Evolutionary conservation across 2,329 filamentous ascomycete genomes (phyloP), one percentile per base, ranked within the genome.

Genomic region (Pseudogymnoascus verrucosus): DNA sequence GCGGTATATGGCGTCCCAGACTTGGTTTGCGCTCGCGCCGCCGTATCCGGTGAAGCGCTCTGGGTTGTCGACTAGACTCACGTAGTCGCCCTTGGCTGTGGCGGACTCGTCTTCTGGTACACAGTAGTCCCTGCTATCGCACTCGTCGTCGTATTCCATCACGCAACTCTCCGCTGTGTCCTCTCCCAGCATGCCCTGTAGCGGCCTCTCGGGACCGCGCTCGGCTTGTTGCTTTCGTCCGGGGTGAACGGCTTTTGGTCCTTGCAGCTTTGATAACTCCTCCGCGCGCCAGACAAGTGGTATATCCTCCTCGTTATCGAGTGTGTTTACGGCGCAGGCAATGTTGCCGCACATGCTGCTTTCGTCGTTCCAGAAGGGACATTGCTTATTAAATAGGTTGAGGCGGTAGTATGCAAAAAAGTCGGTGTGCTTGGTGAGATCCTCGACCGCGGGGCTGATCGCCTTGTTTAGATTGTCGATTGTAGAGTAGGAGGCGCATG

Each of bases 401-500:
- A 99, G 80, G 64, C 95, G 89, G 79, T 98, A 99, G 77, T 98
- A 92, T 62, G 93, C 93, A 78, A 99, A 99, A 83, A 97, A 99
- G 77, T 99, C 95, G 75, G 93, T 96, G 62, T 89, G 86, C 70
- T 85, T 85, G 0, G 91, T 96, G 54, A 99, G 85, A 63, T 90
- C 88, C 71, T 90, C 84, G 69, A 99, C 79, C 62, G 87, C 84
- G 16, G 92, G 90, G 70, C 88, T 87, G 67, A 97, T 82, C 65
- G 85, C 83, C 68, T 81, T 77, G 77, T 98, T 99, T 62, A 99
- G 81, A 42, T 82, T 80, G 73, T 99, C 93, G 75, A 99, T 89
- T 39, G 91, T 92, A 63, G 88, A 87, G 77, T 96, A 99, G 63
- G 93, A 96, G 66, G 91, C 91, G 78, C 95, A 98, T 60, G 95